Evolutionary conservation across 2,329 filamentous ascomycete genomes (phyloP).

Genomic region (Emergomyces africanus): DNA sequence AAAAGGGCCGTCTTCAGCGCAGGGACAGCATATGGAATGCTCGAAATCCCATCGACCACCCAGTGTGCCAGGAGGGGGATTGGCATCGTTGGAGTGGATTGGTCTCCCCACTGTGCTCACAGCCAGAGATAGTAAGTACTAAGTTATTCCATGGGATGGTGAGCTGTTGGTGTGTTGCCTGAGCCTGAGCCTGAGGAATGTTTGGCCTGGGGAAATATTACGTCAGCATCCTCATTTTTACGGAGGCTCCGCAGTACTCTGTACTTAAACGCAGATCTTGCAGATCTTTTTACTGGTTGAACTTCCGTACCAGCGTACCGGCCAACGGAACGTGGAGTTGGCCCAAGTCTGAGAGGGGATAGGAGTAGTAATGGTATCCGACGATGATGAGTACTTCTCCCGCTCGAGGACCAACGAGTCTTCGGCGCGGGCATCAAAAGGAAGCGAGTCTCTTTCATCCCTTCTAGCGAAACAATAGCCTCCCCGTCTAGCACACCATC

Average conservation of each 20-base stretch:
- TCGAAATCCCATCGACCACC: slow-evolving; percentile 40
- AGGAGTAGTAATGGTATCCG: slow-evolving; percentile 17
- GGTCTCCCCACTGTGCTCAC: neutral
- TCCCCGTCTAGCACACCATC: slow-evolving; percentile 9
- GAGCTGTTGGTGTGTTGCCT: no score
- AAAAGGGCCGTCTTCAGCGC: slow-evolving; percentile 41
- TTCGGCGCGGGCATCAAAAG: slow-evolving; percentile 52
- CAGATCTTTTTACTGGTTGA: no score
- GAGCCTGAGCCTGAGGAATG: no score
- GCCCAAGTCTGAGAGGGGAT: no score
- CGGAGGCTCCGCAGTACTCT: no score
- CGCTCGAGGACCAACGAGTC: slow-evolving; percentile 45
- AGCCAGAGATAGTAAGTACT: no score
- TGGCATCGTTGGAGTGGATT: slow-evolving; percentile 40
- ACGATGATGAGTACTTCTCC: slow-evolving; percentile 45
- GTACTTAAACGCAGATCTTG: no score
- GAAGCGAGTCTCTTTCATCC: slow-evolving; percentile 48
- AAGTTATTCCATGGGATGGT: no score
- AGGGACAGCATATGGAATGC: slow-evolving; percentile 41
- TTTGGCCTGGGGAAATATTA: no score
- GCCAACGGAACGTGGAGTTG: no score
- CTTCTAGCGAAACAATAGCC: slow-evolving; percentile 31
- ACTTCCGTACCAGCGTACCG: no score
- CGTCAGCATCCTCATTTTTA: no score
- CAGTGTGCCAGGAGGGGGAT: slow-evolving; percentile 45